Evolutionary conservation across 2,329 filamentous ascomycete species (phyloP).

Genomic region (Beauveria sp.): DNA sequence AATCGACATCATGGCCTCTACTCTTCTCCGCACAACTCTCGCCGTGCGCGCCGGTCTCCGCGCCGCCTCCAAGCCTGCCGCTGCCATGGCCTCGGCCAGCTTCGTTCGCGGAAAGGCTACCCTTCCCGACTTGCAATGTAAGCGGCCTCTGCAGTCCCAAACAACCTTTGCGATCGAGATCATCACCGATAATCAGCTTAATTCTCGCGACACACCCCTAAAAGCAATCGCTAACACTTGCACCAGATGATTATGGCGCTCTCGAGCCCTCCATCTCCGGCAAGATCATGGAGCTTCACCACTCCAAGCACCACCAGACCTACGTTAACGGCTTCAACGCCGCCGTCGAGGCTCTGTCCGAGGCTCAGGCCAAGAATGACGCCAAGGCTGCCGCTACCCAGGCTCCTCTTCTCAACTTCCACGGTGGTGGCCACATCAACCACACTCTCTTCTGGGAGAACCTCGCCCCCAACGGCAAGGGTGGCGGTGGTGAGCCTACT

Average conservation of each 20-base stretch:
- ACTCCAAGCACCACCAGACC: slow-evolving; percentile 89
- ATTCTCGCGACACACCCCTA: neutral
- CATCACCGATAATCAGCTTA: neutral
- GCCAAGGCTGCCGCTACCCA: slow-evolving; percentile 40
- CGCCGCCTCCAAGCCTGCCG: slow-evolving; percentile 52
- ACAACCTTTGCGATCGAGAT: neutral
- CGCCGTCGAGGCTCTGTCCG: slow-evolving; percentile 62
- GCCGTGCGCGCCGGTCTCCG: slow-evolving; percentile 64
- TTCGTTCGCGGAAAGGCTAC: slow-evolving; percentile 86
- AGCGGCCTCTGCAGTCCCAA: slow-evolving; percentile 15
- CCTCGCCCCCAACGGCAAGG: slow-evolving; percentile 59
- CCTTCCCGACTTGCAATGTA: slow-evolving; percentile 73
- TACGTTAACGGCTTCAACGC: slow-evolving; percentile 88
- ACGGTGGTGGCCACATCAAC: slow-evolving; percentile 80
- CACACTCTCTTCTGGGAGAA: slow-evolving; percentile 84
- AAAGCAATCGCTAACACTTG: neutral
- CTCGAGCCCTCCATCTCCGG: slow-evolving; percentile 79
- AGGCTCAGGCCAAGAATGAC: slow-evolving; percentile 58
- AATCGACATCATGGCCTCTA: slow-evolving; percentile 57
- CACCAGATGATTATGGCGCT: slow-evolving; percentile 85
- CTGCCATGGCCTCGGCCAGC: slow-evolving; percentile 62
- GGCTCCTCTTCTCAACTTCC: slow-evolving; percentile 62
- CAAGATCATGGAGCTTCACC: slow-evolving; percentile 94
- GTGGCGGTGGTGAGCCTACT: slow-evolving; percentile 52
- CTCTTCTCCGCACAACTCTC: slow-evolving; percentile 64